Evolutionary conservation across 495 filamentous ascomycete species (phyloP), one percentile per base, ranked within the genome.

Genomic region (Penicillium cinerascens): DNA sequence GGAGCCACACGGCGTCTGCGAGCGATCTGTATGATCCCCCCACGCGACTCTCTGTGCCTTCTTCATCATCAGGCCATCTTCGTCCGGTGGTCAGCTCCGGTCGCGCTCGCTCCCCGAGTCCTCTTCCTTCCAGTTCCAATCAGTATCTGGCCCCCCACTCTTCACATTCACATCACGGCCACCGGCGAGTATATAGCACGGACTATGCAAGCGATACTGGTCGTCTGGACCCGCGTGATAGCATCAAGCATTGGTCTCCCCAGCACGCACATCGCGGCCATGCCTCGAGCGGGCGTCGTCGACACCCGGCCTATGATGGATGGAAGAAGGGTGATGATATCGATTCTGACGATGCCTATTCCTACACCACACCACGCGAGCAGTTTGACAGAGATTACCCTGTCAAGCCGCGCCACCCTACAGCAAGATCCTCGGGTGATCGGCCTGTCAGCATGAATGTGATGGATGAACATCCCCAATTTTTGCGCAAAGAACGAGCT

Each of bases 321-420:
- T 52, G 66, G 43, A 62, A 67, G 40, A 75, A 80, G 33, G 69
- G 78, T 11, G 82, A 85, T 44, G 85, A 85, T 61, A 80, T 83
- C 45, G 83, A 85, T 36, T 76, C 84, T 37, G 70, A 71, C 41
- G 65, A 75, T 59, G 82, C 82, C 1, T 89, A 84, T 60, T 86
- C 87, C 42, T 90, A 89, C 55, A 89, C 86, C 4, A 85, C 81
- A 22, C 81, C 84, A 8, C 76, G 81, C 55, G 86, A 89, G 52
- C 72, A 87, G 44, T 85, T 83, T 29, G 77, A 87, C 37, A 82
- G 83, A 41, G 87, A 90, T 52, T 74, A 82, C 68, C 64, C 74
- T 68, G 66, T 70, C 50, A 66, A 76, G 49, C 66, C 68, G 44
- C 70, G 73, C 44, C 72, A 67, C 36, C 75, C 78, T 27, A 61